Percentiles rank a stretch among this genome's conserved stretches.
Evolutionary conservation across 495 filamentous ascomycete species (phyloP).

Genomic region (Penicillium robsamsonii): DNA sequence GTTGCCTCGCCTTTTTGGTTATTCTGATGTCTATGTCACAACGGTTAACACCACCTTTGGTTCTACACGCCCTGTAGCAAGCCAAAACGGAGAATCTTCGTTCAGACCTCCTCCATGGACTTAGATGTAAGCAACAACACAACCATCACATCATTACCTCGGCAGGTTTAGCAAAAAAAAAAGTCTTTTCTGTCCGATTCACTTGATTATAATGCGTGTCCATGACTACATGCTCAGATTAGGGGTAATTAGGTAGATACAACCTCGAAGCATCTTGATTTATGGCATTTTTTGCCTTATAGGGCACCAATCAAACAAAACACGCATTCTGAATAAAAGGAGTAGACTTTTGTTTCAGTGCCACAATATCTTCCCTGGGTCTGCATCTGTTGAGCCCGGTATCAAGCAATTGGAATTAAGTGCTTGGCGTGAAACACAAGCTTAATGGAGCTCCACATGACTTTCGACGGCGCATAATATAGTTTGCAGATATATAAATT

Average conservation of each 20-base stretch:
- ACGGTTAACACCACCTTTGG: too few relatives aligned
- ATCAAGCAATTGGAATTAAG: neutral
- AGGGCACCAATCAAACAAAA: neutral
- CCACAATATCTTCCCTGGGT: neutral
- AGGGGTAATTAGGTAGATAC: neutral
- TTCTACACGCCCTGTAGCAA: too few relatives aligned
- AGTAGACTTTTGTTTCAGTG: neutral
- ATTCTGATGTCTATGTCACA: too few relatives aligned
- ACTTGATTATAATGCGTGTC: too few relatives aligned
- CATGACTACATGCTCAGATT: neutral
- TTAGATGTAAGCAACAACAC: too few relatives aligned
- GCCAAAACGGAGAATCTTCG: too few relatives aligned
- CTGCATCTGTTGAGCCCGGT: neutral
- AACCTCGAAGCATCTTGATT: neutral
- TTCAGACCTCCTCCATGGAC: too few relatives aligned
- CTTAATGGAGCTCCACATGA: constrained; percentile 4
- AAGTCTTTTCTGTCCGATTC: too few relatives aligned
- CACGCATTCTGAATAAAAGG: neutral
- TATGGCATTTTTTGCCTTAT: neutral
- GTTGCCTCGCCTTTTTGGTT: too few relatives aligned
- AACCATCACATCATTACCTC: too few relatives aligned
- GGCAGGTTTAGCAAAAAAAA: too few relatives aligned
- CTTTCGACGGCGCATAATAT: neutral
- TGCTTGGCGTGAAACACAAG: constrained; percentile 4
- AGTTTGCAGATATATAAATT: neutral